Evolutionary conservation across 2,329 filamentous ascomycete species (phyloP).

Genomic region (Hortaea werneckii): DNA sequence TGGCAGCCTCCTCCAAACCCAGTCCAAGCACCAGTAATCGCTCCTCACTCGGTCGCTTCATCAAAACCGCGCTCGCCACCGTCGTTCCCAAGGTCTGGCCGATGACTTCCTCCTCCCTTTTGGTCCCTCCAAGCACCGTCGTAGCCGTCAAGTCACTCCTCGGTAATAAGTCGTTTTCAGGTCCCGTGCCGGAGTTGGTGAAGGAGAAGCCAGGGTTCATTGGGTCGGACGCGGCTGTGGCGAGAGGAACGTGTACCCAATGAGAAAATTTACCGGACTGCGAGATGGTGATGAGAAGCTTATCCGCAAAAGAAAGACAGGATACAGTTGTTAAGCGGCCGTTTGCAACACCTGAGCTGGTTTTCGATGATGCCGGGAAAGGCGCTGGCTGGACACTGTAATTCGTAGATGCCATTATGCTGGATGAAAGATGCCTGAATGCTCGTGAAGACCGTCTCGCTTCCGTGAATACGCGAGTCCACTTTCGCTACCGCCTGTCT

Average conservation of each 20-base stretch:
- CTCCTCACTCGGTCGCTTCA: constrained; percentile 55
- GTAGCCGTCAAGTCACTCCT: constrained; percentile 74
- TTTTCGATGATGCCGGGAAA: constrained; percentile 39
- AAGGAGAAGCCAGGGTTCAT: constrained; percentile 48
- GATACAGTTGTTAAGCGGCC: constrained; percentile 62
- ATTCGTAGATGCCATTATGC: not conserved
- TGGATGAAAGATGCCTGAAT: not conserved
- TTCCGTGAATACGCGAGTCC: too few relatives aligned
- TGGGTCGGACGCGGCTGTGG: constrained; percentile 51
- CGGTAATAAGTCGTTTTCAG: constrained; percentile 55
- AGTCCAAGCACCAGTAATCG: constrained; percentile 50
- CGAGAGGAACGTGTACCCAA: constrained; percentile 84
- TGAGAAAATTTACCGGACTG: constrained; percentile 79
- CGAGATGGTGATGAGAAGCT: constrained; percentile 78
- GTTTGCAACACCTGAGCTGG: constrained; percentile 51
- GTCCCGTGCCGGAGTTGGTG: constrained; percentile 1
- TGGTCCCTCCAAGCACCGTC: constrained; percentile 75
- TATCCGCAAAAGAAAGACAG: constrained; percentile 70
- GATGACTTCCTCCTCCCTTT: constrained; percentile 61
- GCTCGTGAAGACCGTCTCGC: not conserved
- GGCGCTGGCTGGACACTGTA: constrained; percentile 36
- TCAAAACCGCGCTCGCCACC: constrained; percentile 68
- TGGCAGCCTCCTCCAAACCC: constrained; percentile 37
- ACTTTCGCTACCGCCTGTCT: too few relatives aligned
- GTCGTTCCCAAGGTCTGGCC: constrained; percentile 86